Base-by-base conservation (phyloP, 1,284 basidiomycete genomes). In the Malassezia yamatoensis region DNA sequence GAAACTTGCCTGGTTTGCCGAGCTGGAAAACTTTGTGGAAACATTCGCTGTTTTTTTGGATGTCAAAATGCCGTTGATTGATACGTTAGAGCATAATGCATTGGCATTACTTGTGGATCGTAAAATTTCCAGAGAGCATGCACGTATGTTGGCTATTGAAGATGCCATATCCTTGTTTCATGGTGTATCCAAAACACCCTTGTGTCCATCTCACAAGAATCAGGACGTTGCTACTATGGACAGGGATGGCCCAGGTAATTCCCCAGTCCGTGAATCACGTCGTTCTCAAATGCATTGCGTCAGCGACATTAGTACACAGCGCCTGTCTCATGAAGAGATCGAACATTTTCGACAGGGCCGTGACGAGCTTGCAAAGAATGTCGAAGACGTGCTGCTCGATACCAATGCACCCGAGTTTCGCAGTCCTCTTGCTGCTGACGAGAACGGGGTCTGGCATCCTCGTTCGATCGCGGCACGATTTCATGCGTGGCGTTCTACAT, bases 1-100 rank as follows among this genome's bases (percentile, higher is more conserved):
- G 13, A 66, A 66, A 35, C 55, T 56, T 44, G 61, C 60, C 20
- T 74, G 70, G 68, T 68, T 70, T 45, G 41, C 60, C 11, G 71
- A 74, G 58, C 51, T 74, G 9, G 61, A 69, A 10, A 49, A 24
- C 6, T 74, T 69, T 49, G 60, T 68, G 16, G 53, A 47, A 3
- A 65, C 54, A 20, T 35, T 74, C 29, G 66, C 71, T 9, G 38
- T 51, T 18, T 69, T 74, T 33, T 54, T 72, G 53, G 65, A 68
- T 34, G 61, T 59, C 4, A 74, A 70, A 49, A 50, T 51, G 50
- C 61, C 48, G 0, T 33, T 46, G 8, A 49, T 72, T 18, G 67
- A 72, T 13, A 61, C 62, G 38, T 42, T 66, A 4, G 70, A 74
- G 51, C 41, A 36, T 32, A 67, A 65, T 33, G 60, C 54, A 8